These are phyloP conservation scores for Gymnopilus dilepis DNA, from an alignment of 768 basidiomycete genomes.

Conservation along the genomic window DNA sequence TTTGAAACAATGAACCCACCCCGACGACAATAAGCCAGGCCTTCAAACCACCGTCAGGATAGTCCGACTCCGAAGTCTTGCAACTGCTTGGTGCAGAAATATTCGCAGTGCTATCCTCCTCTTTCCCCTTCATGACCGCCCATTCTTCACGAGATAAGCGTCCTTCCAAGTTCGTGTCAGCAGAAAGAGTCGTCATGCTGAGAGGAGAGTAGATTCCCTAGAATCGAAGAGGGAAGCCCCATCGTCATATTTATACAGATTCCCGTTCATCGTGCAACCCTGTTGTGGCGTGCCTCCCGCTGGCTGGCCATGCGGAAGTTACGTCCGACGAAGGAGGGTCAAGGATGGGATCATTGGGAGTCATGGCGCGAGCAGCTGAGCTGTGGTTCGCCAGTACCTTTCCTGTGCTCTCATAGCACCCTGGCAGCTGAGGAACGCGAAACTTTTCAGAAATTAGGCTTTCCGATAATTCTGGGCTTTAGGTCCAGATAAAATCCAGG, in stretches of 20 bases:
- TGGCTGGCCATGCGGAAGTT: neutral
- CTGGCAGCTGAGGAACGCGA: no score
- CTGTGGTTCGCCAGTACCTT: no score
- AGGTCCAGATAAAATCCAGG: no score
- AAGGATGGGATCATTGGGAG: no score
- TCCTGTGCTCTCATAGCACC: no score
- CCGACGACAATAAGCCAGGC: slow-evolving; percentile 53
- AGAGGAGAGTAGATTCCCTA: neutral
- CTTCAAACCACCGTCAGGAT: slow-evolving; percentile 48
- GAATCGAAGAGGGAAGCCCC: neutral
- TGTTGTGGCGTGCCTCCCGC: neutral
- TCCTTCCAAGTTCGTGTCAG: neutral
- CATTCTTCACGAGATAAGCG: neutral
- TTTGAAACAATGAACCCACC: slow-evolving; percentile 29
- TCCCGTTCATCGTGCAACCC: neutral
- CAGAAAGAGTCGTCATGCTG: neutral
- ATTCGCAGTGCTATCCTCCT: neutral
- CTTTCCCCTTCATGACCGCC: neutral
- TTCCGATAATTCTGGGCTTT: no score
- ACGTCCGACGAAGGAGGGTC: neutral
- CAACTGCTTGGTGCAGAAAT: neutral
- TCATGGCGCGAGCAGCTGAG: no score
- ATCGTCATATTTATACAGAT: neutral
- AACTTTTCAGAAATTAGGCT: no score
- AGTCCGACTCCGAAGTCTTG: slow-evolving; percentile 24